Evolutionary conservation across 352 stramenopile species (phyloP), one percentile per base, ranked within the genome.

Genomic region (Phytophthora uliginosa): DNA sequence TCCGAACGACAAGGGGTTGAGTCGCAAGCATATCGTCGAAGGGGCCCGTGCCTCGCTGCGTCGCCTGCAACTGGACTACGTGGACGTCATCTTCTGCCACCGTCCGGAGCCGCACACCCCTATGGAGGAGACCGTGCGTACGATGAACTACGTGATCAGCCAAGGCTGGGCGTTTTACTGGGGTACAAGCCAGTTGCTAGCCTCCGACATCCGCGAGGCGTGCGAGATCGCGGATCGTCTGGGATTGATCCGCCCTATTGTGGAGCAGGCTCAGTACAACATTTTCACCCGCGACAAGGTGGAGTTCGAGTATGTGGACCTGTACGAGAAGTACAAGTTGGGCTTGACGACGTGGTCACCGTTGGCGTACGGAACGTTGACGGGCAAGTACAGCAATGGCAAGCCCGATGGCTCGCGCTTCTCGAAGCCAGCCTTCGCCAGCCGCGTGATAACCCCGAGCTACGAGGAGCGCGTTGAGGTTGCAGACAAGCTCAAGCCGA

Each of bases 41-140:
- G 82, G 83, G 34, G 73, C 76, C 33, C 86, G 83, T 38, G 62
- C 77, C 2, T 83, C 64, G 2, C 63, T 86, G 20, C 20, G 66
- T 80, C 20, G 42, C 17, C 18, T 50, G 42, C 42, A 50, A 4
- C 57, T 2, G 8, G 75, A 88, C 18, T 90, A 89, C 45, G 81
- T 92, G 13, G 86, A 93, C 42, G 61, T 93, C 2, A 71, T 91
- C 48, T 93, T 90, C 57, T 87, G 76, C 52, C 86, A 93, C 55
- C 82, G 83, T 17, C 71, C 76, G 17, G 84, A 93, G 54, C 74
- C 79, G 10, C 65, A 60, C 40, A 89, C 79, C 22, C 83, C 86
- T 1, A 89, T 91, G 17, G 83, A 93, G 58, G 88, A 93, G 50
- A 74, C 53, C 7, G 67, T 74, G 9, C 80, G 86, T 17, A 80